These are phyloP conservation scores for Leishmania gerbilli DNA, from an alignment of 208 protist species.

Conservation along the genomic window DNA sequence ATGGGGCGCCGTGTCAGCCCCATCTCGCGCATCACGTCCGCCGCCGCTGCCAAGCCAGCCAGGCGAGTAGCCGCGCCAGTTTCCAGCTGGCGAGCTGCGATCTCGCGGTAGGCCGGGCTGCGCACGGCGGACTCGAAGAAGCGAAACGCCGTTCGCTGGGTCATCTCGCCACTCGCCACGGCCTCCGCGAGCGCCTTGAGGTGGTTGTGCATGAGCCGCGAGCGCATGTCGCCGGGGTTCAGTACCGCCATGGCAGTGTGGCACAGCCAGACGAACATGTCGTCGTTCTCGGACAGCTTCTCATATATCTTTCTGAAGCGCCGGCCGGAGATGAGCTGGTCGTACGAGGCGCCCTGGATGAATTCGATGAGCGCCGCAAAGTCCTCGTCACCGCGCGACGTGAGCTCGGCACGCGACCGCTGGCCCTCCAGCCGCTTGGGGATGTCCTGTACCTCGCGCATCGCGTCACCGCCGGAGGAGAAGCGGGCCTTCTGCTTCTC, in stretches of 20 bases:
- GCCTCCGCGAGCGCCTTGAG: conserved; percentile 86
- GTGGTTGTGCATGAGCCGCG: conserved; percentile 85
- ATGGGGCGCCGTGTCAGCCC: conserved; percentile 87
- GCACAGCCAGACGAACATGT: conserved; percentile 92
- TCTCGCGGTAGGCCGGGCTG: conserved; percentile 85
- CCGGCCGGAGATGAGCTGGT: conserved; percentile 88
- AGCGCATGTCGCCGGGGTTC: conserved; percentile 90
- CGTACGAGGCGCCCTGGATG: conserved; percentile 87
- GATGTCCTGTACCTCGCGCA: conserved; percentile 88
- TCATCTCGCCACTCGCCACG: conserved; percentile 85
- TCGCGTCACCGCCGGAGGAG: conserved; percentile 84
- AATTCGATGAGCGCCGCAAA: conserved; percentile 90
- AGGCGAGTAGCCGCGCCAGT: conserved; percentile 81
- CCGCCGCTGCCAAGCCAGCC: conserved; percentile 82
- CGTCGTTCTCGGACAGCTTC: conserved; percentile 85
- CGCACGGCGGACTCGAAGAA: conserved; percentile 90
- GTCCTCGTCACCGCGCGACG: conserved; percentile 65
- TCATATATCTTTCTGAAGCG: conserved; percentile 91
- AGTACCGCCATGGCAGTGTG: conserved; percentile 92
- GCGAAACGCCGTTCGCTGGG: conserved; percentile 85
- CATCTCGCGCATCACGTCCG: conserved; percentile 89
- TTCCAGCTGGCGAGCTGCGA: conserved; percentile 83
- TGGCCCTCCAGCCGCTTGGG: conserved; percentile 79
- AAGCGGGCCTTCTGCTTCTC: conserved; percentile 90
- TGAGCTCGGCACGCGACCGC: conserved; percentile 67